phyloP scores from a whole-genome alignment of 768 basidiomycete species.

The Hygrocybe coccinea region DNA sequence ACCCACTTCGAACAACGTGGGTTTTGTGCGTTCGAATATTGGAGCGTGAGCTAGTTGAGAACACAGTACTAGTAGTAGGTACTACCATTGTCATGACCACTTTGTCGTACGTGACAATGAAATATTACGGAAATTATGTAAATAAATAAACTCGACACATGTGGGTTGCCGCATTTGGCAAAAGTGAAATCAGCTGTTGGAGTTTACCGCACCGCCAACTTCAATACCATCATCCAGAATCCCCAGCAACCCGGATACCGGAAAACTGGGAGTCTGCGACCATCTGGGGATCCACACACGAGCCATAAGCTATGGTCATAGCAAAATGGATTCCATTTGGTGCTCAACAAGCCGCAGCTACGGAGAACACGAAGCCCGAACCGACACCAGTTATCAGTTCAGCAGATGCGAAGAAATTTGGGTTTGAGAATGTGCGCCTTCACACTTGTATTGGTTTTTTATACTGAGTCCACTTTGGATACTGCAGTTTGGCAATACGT shows the following conservation, averaged over 20 bases:
- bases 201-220: neutral
- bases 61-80: no score
- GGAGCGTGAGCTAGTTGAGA: no score
- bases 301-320: slow-evolving; percentile 32
- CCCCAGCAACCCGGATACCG: neutral
- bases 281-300: neutral
- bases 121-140: no score
- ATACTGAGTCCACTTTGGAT: slow-evolving; percentile 8
- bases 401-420: slow-evolving; percentile 84
- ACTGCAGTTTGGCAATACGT: slow-evolving; percentile 89
- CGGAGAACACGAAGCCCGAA: slow-evolving; percentile 17
- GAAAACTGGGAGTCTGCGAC: slow-evolving; percentile 13
- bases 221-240: neutral
- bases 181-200: neutral
- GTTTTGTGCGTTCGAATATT: no score
- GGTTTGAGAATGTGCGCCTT: slow-evolving; percentile 87
- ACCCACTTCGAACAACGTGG: no score
- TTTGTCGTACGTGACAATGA: no score
- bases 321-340: slow-evolving; percentile 38
- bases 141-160: neutral
- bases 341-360: slow-evolving; percentile 19
- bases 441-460: slow-evolving; percentile 1
- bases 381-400: slow-evolving; percentile 37
- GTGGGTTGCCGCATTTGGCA: neutral
- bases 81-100: no score